Conservation (phyloP, 2,329 filamentous ascomycete species). For the Fusarium buharicum region DNA sequence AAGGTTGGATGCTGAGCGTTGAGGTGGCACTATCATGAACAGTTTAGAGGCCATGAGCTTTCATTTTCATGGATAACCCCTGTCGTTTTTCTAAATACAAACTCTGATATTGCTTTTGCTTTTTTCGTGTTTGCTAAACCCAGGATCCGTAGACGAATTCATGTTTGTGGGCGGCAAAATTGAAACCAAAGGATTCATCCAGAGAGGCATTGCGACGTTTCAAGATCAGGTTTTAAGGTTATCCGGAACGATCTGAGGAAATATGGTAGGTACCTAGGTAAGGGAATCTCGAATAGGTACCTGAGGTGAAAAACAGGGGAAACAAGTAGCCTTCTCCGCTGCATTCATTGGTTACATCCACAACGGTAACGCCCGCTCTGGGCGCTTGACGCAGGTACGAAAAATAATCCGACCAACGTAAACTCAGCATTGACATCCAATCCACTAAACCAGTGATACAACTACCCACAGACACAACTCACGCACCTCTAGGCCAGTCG, state of each 20-base stretch:
- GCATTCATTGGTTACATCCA: conserved; percentile 10
- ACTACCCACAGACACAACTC: conserved; percentile 5
- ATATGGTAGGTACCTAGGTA: too few relatives aligned
- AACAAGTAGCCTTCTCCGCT: not conserved
- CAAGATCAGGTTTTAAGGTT: conserved; percentile 5
- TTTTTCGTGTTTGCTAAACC: not conserved
- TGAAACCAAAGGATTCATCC: too few relatives aligned
- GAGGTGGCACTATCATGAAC: conserved; percentile 29
- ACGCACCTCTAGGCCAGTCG: not conserved
- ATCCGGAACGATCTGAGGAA: not conserved
- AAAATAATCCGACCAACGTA: conserved; percentile 6
- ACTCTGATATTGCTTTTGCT: conserved; percentile 7
- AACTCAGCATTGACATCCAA: not conserved
- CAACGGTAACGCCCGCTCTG: conserved; percentile 26
- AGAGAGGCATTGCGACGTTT: not conserved
- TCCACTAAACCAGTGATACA: not conserved
- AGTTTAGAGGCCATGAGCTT: not conserved
- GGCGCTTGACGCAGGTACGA: conserved; percentile 31
- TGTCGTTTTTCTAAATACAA: conserved; percentile 9
- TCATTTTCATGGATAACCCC: conserved; percentile 6
- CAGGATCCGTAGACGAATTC: not conserved
- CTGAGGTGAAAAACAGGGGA: not conserved
- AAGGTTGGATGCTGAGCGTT: not conserved
- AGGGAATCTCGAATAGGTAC: not conserved
- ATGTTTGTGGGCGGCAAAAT: not conserved